Evolutionary conservation across 352 stramenopile species (phyloP).

Genomic region (Globisporangium megalacanthum): DNA sequence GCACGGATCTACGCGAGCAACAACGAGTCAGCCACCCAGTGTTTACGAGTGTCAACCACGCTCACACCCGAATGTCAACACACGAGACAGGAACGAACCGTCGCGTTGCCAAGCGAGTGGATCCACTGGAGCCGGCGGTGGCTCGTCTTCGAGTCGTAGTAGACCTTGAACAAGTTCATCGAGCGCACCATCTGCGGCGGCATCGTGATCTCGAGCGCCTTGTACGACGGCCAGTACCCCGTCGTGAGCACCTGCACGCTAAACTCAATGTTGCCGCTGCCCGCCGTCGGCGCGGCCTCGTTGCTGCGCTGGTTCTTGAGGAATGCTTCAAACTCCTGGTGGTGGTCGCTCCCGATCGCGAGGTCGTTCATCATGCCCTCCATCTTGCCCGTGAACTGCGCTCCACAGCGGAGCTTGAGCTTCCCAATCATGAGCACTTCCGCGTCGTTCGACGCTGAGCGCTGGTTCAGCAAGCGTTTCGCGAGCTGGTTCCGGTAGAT

Average conservation of each 20-base stretch:
- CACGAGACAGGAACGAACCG: constrained; percentile 49
- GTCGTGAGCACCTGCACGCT: constrained; percentile 98
- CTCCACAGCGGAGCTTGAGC: constrained; percentile 97
- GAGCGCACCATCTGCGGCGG: constrained; percentile 92
- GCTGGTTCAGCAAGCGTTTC: constrained; percentile 97
- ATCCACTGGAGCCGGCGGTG: constrained; percentile 96
- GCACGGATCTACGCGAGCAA: constrained; percentile 40
- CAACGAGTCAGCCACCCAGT: background rate
- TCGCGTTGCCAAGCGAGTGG: constrained; percentile 95
- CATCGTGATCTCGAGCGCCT: constrained; percentile 94
- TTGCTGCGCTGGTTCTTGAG: constrained; percentile 84
- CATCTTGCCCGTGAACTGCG: constrained; percentile 99
- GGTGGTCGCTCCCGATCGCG: constrained; percentile 95
- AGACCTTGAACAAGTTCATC: constrained; percentile 96
- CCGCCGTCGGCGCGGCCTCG: constrained; percentile 27
- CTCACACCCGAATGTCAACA: background rate
- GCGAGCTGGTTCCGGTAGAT: constrained; percentile 99
- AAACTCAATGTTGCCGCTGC: constrained; percentile 87
- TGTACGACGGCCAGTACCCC: constrained; percentile 98
- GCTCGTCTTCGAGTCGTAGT: constrained; percentile 91
- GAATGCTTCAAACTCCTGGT: constrained; percentile 94
- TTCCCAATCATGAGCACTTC: constrained; percentile 99
- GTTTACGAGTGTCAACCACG: background rate
- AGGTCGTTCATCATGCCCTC: constrained; percentile 99
- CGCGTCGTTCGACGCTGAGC: constrained; percentile 96